A percentile compares a stretch with the other conserved stretches of the same genome.
phyloP scores from a whole-genome alignment of 352 stramenopile species.

The Pythium brassicae region DNA sequence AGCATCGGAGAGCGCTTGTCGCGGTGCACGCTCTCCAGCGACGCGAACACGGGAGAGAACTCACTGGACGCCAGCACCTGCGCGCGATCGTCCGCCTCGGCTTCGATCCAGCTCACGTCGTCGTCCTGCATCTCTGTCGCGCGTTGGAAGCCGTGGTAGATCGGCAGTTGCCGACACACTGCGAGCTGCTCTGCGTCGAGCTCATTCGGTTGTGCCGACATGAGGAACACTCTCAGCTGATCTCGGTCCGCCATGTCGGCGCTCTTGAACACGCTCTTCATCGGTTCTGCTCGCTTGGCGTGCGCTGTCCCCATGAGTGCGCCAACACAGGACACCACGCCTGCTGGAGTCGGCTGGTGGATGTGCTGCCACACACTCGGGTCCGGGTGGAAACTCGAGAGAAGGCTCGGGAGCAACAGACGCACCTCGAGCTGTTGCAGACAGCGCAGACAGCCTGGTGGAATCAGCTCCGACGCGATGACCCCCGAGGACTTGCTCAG shows the following conservation, averaged over 20 bases:
- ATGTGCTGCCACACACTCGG: conserved; percentile 69
- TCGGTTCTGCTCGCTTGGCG: neutral
- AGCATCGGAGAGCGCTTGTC: conserved; percentile 14
- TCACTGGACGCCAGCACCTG: conserved; percentile 8
- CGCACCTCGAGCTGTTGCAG: conserved; percentile 47
- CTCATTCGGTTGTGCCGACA: conserved; percentile 32
- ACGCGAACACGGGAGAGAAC: conserved; percentile 24
- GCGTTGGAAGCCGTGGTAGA: conserved; percentile 38
- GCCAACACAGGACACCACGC: conserved; percentile 44
- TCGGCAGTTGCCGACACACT: conserved; percentile 39
- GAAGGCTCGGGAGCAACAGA: conserved; percentile 50
- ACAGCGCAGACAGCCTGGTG: conserved; percentile 29
- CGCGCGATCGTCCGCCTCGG: neutral
- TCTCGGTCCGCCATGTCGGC: conserved; percentile 27
- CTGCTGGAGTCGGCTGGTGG: conserved; percentile 56
- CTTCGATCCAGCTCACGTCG: conserved; percentile 13
- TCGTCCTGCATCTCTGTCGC: conserved; percentile 8
- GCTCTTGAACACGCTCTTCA: conserved; percentile 19
- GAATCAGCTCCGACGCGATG: conserved; percentile 49
- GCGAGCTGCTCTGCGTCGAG: conserved; percentile 24
- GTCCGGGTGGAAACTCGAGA: conserved; percentile 45
- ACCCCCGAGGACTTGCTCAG: conserved; percentile 43
- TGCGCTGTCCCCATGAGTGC: conserved; percentile 3
- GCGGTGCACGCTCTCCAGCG: conserved; percentile 17
- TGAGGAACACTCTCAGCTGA: conserved; percentile 40